phyloP scores from a whole-genome alignment of 2,329 filamentous ascomycete genomes.

The Cyclaneusma minus region DNA sequence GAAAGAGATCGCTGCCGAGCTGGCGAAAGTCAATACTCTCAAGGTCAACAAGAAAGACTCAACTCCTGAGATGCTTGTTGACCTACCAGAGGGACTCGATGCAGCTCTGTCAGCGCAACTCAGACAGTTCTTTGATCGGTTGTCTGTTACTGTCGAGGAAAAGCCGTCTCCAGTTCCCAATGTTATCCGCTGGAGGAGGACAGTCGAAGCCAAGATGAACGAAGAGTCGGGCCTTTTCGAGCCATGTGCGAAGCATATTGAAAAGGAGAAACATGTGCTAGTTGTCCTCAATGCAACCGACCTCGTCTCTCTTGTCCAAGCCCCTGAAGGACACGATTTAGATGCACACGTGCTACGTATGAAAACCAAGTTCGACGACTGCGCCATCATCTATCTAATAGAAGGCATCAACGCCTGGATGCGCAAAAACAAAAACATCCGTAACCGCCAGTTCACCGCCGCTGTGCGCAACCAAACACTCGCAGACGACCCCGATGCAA shows the following conservation, averaged over 20 bases:
- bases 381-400: conserved; percentile 52
- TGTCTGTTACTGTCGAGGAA: conserved; percentile 30
- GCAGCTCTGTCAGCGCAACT: conserved; percentile 28
- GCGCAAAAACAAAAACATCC: conserved; percentile 49
- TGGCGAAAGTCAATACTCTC: conserved; percentile 59
- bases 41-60: conserved; percentile 60
- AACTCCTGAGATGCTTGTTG: conserved; percentile 62
- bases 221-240: conserved; percentile 31
- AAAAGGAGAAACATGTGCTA: conserved; percentile 32
- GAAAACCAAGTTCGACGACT: conserved; percentile 32
- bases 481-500: conserved; percentile 18
- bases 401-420: conserved; percentile 53
- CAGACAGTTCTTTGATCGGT: conserved; percentile 31
- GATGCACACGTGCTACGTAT: conserved; percentile 42
- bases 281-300: conserved; percentile 46
- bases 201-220: conserved; percentile 30
- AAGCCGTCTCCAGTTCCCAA: conserved; percentile 31
- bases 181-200: conserved; percentile 37
- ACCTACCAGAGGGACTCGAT: conserved; percentile 43
- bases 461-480: conserved; percentile 38
- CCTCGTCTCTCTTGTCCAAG: conserved; percentile 44
- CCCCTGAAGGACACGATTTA: conserved; percentile 31
- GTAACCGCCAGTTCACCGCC: conserved; percentile 52
- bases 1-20: conserved; percentile 46
- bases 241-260: conserved; percentile 25